Evolutionary conservation across 2,329 filamentous ascomycete genomes (phyloP).

Genomic region (Paramyrothecium sp.): DNA sequence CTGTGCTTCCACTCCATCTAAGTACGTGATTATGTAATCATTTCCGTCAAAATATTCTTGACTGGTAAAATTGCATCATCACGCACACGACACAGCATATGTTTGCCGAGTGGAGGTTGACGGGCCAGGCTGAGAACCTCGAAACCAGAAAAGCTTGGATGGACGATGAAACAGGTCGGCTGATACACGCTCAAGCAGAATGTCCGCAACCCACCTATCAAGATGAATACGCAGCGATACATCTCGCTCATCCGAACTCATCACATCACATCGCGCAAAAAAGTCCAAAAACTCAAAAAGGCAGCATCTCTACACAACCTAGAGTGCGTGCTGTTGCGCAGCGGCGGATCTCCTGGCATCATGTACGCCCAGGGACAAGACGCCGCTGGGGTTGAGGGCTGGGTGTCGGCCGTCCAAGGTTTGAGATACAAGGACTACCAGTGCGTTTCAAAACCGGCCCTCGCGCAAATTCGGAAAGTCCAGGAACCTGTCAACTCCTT

Average conservation of each 20-base stretch:
- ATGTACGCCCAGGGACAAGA: slow-evolving; percentile 70
- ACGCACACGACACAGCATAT: too few relatives aligned
- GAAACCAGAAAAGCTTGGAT: too few relatives aligned
- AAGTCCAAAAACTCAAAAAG: slow-evolving; percentile 59
- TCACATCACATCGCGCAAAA: slow-evolving; percentile 79
- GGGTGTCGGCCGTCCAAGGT: slow-evolving; percentile 63
- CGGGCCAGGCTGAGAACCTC: too few relatives aligned
- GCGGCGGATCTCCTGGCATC: slow-evolving; percentile 68
- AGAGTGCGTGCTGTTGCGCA: slow-evolving; percentile 61
- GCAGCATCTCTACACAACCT: slow-evolving; percentile 58
- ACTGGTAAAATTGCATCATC: too few relatives aligned
- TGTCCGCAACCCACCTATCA: not conserved
- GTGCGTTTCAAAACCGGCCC: slow-evolving; percentile 52
- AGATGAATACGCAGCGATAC: not conserved
- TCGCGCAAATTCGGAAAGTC: slow-evolving; percentile 9
- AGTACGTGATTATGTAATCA: too few relatives aligned
- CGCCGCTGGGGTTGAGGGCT: slow-evolving; percentile 54
- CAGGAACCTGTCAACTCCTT: slow-evolving; percentile 27
- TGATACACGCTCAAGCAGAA: too few relatives aligned
- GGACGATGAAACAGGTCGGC: too few relatives aligned
- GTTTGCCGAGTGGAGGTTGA: too few relatives aligned
- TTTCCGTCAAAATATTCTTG: too few relatives aligned
- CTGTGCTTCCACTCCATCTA: too few relatives aligned
- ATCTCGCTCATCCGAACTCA: slow-evolving; percentile 67
- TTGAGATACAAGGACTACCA: slow-evolving; percentile 74